Base-by-base conservation (phyloP, 163 green algal species). In the Smithsoniella earleae region DNA sequence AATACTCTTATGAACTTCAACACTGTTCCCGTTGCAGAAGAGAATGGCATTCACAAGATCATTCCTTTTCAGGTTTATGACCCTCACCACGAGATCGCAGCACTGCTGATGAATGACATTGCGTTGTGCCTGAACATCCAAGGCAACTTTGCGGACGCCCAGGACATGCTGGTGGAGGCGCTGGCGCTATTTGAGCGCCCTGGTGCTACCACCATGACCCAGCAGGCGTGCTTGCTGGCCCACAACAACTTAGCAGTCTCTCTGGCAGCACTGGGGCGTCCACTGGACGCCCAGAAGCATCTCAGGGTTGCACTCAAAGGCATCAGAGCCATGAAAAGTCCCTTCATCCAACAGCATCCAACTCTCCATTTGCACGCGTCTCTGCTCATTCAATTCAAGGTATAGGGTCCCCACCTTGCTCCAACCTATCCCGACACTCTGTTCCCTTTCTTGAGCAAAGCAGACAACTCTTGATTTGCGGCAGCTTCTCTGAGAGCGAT, bases 91-190 rank as follows among this genome's bases (percentile, higher is more conserved):
- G 58, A 69, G 58, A 34, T 69, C 58, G 58, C 58, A 5, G 58
- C 58, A 16, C 58, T 69, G n/a, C 58, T 69, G 6, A 69, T 69
- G 58, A 69, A 69, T 33, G 58, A 69, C 58, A 69, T 69, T 33
- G 58, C 58, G n/a, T 33, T 69, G n/a, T 69, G 58, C 58, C 58
- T 69, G 30, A 69, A 69, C 58, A 69, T 69, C 58, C 58, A 69
- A 34, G 58, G 58, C 58, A 69, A 69, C 58, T 69, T 69, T 33
- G 6, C 27, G 16, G 58, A 69, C 58, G 58, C 58, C 27, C 58
- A 38, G 30, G 58, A 69, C 58, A 69, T 69, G 58, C 58, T 69
- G 3, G 0, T 36, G 16, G 58, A 69, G 25, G 58, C 58, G 20
- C 58, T 69, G 6, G 25, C 58, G 6, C 58, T 69, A 18, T 69